phyloP scores from a whole-genome alignment of 1,139 yeast genomes.

The Blastobotrys aristatus region DNA sequence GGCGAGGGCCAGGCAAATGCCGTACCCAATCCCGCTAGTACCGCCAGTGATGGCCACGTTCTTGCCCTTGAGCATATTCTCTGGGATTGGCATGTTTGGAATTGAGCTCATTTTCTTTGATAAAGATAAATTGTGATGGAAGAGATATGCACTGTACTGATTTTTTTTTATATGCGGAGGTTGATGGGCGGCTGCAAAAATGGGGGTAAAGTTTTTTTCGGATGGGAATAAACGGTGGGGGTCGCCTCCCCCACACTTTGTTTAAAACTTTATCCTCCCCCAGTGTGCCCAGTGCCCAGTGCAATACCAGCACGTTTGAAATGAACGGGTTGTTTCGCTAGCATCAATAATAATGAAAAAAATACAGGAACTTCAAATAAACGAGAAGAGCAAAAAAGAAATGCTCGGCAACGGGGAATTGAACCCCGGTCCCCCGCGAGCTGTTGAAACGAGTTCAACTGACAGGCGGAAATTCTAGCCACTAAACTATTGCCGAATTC shows the following conservation, averaged over 20 bases:
- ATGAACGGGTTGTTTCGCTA: too few species aligned
- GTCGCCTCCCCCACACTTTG: too few species aligned
- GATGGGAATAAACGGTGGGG: too few species aligned
- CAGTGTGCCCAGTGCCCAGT: too few species aligned
- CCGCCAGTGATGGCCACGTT: constrained; percentile 38
- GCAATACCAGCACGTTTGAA: too few species aligned
- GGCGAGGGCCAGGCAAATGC: constrained; percentile 36
- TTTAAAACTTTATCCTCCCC: neutral
- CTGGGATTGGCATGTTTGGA: constrained; percentile 7
- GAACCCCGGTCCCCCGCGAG: constrained; percentile 12
- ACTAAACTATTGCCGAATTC: constrained; percentile 13
- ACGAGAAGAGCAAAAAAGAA: neutral
- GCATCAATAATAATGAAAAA: too few species aligned
- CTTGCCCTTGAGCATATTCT: constrained; percentile 14
- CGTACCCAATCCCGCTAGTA: constrained; percentile 40
- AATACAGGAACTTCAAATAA: too few species aligned
- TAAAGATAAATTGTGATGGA: neutral
- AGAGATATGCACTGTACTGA: neutral
- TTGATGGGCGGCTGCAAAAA: too few species aligned
- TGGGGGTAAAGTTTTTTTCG: too few species aligned
- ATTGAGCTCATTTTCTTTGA: neutral
- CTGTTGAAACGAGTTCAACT: neutral
- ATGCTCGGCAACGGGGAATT: constrained; percentile 7
- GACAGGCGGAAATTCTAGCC: constrained; percentile 10
- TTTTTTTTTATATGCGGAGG: neutral